Conservation (phyloP, 140 eudicot species). For the Erigeron philadelphicus region DNA sequence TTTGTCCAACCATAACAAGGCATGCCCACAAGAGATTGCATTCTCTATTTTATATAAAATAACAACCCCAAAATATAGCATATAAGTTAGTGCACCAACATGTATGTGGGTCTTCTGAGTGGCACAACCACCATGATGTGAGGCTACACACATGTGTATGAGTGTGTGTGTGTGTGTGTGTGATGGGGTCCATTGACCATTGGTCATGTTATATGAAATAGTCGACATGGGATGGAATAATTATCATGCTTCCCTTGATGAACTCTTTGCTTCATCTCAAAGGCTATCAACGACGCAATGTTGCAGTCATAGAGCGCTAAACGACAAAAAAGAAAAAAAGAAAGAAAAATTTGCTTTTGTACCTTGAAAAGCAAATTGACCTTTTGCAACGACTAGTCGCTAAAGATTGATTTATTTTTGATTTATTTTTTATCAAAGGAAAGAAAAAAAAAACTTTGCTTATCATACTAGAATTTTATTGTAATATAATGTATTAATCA, state of each 20-base stretch:
- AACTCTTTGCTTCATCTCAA: conserved; percentile 23
- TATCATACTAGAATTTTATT: too few relatives aligned
- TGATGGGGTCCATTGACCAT: too few relatives aligned
- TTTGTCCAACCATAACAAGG: conserved; percentile 20
- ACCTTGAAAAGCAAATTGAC: too few relatives aligned
- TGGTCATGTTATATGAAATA: neutral
- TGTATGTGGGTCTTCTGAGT: conserved; percentile 18
- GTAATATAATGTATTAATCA: too few relatives aligned
- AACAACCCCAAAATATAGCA: conserved; percentile 24
- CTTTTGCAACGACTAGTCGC: too few relatives aligned
- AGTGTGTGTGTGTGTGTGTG: too few relatives aligned
- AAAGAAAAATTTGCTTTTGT: too few relatives aligned
- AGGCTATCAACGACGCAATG: neutral
- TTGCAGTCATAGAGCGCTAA: too few relatives aligned
- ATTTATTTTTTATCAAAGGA: too few relatives aligned
- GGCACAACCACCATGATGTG: conserved; percentile 30
- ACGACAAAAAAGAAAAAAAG: too few relatives aligned
- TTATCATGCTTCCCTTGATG: conserved; percentile 28
- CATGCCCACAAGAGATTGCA: conserved; percentile 29
- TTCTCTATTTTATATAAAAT: conserved; percentile 20
- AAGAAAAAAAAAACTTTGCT: too few relatives aligned
- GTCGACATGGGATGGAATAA: conserved; percentile 25
- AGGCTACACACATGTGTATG: conserved; percentile 12
- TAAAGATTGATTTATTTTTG: too few relatives aligned
- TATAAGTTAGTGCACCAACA: conserved; percentile 32